Percentiles rank a stretch among this genome's conserved stretches.
These are phyloP conservation scores for Boletus eberwhitei DNA, from an alignment of 768 basidiomycete genomes.

Conservation along the genomic window DNA sequence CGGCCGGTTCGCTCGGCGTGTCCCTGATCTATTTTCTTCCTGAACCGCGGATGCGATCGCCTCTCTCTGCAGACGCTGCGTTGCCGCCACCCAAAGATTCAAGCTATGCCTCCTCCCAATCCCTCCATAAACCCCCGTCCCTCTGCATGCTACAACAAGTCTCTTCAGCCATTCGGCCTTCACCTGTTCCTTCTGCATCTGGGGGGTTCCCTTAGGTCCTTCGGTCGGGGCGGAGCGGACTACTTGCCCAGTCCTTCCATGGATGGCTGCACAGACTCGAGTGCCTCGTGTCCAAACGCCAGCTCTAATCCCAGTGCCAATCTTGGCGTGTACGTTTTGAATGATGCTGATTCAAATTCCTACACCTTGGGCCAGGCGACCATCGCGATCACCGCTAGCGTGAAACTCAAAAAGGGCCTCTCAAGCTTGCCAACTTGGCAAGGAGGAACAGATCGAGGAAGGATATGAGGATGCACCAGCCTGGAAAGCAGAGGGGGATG, in stretches of 20 bases:
- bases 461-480: constrained; percentile 18
- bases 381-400: not conserved
- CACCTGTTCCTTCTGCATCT: constrained; percentile 19
- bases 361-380: constrained; percentile 4
- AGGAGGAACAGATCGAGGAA: constrained; percentile 33
- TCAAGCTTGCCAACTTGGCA: constrained; percentile 36
- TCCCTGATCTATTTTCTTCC: not conserved
- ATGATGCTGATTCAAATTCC: constrained; percentile 17
- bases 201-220: constrained; percentile 16
- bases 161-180: constrained; percentile 37
- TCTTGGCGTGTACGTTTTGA: constrained; percentile 8
- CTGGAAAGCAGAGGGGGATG: constrained; percentile 42
- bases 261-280: constrained; percentile 28
- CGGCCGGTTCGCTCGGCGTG: not conserved
- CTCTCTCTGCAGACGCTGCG: constrained; percentile 9
- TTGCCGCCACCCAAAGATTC: constrained; percentile 62
- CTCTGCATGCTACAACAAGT: constrained; percentile 24
- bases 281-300: constrained; percentile 17
- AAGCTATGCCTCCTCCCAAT: constrained; percentile 16
- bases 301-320: not conserved
- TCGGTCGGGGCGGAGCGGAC: constrained; percentile 9
- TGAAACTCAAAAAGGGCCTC: constrained; percentile 29
- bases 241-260: constrained; percentile 14
- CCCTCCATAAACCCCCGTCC: constrained; percentile 2
- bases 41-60: not conserved